These are phyloP conservation scores for Sicyos baderoa DNA, from an alignment of 306 rosid species.

Conservation along the genomic window DNA sequence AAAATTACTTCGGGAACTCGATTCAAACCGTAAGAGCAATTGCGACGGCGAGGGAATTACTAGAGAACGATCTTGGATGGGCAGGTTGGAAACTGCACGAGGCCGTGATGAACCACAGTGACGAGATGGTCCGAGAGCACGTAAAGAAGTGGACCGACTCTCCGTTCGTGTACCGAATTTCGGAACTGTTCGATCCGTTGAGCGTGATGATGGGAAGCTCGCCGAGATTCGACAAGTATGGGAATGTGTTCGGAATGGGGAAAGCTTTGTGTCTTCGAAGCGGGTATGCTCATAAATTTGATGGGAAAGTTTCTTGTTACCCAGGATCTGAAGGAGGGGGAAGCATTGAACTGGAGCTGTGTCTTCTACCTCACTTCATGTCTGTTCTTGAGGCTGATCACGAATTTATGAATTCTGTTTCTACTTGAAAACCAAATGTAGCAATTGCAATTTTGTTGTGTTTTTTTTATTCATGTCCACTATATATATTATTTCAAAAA, in stretches of 20 bases:
- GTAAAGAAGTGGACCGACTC: constrained; percentile 29
- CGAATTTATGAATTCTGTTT: constrained; percentile 23
- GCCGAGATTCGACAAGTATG: constrained; percentile 52
- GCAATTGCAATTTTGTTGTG: too few species aligned
- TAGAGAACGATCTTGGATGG: constrained; percentile 42
- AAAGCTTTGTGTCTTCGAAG: constrained; percentile 42
- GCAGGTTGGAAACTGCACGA: constrained; percentile 45
- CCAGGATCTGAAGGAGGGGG: constrained; percentile 41
- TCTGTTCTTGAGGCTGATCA: constrained; percentile 35
- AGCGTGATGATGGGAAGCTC: constrained; percentile 45
- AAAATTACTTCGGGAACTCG: constrained; percentile 47
- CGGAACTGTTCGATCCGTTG: constrained; percentile 8
- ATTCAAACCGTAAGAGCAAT: neutral
- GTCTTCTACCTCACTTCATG: constrained; percentile 36
- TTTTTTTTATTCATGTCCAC: too few species aligned
- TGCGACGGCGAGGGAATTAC: constrained; percentile 30
- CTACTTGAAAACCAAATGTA: too few species aligned
- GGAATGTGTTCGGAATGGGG: constrained; percentile 71
- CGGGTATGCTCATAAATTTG: constrained; percentile 45
- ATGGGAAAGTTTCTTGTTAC: constrained; percentile 37
- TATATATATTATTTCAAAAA: too few species aligned
- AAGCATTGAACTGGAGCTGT: constrained; percentile 52
- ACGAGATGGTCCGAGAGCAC: neutral
- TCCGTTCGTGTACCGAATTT: constrained; percentile 13
- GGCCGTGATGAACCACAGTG: constrained; percentile 30